A percentile compares a stretch with the other conserved stretches of the same genome.
These are phyloP conservation scores for Cyberlindnera suaveolens DNA, from an alignment of 805 yeast genomes.

Conservation along the genomic window DNA sequence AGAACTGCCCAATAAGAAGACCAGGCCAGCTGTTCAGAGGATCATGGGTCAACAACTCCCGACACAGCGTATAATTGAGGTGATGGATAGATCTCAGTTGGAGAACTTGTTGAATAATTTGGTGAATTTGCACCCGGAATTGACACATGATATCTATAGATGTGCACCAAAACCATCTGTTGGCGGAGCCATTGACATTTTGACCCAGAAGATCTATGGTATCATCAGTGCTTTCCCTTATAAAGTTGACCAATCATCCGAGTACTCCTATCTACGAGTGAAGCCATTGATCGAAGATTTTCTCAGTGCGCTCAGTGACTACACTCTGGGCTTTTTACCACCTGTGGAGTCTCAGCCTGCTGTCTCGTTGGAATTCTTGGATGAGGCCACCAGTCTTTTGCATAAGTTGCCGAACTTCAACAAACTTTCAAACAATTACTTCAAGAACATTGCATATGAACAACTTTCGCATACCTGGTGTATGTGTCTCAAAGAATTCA, in stretches of 20 bases:
- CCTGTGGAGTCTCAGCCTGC: slow-evolving; percentile 52
- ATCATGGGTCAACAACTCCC: slow-evolving; percentile 58
- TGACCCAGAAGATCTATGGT: slow-evolving; percentile 33
- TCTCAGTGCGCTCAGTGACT: slow-evolving; percentile 65
- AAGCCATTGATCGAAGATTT: slow-evolving; percentile 64
- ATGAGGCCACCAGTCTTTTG: slow-evolving; percentile 52
- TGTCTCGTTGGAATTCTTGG: slow-evolving; percentile 55
- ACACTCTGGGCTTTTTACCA: slow-evolving; percentile 64
- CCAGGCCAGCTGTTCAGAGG: slow-evolving; percentile 2
- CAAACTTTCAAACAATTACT: slow-evolving; percentile 35
- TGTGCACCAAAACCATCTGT: slow-evolving; percentile 56
- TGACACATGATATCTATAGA: slow-evolving; percentile 40
- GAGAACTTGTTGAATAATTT: slow-evolving; percentile 46
- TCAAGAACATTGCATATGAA: slow-evolving; percentile 47
- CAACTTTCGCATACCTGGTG: slow-evolving; percentile 57
- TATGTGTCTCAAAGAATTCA: slow-evolving; percentile 33
- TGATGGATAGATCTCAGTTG: slow-evolving; percentile 52
- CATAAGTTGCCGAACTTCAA: slow-evolving; percentile 63
- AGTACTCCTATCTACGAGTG: slow-evolving; percentile 72
- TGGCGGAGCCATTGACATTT: slow-evolving; percentile 41
- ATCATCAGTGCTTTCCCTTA: slow-evolving; percentile 59
- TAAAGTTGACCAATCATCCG: slow-evolving; percentile 65
- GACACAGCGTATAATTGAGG: slow-evolving; percentile 57
- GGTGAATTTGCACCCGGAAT: slow-evolving; percentile 56
- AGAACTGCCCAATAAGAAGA: not conserved